These are phyloP conservation scores for Paramecium tetraurelia DNA, from an alignment of 73 alveolate species.

Conservation along the genomic window DNA sequence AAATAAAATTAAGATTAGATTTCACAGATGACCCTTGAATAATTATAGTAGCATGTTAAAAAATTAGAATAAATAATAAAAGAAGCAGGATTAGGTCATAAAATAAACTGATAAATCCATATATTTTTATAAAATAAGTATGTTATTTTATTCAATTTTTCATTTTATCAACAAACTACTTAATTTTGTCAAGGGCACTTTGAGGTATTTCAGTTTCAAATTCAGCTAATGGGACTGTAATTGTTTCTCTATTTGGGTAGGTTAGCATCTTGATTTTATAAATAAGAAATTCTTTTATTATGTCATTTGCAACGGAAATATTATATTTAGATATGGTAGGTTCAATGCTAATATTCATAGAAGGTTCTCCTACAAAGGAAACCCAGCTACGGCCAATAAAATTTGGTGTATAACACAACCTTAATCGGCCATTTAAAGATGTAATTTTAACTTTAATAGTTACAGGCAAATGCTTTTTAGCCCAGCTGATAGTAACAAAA, in stretches of 20 bases:
- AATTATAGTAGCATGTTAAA: not conserved
- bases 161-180: not conserved
- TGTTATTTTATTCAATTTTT: not conserved
- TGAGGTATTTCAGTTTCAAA: conserved; percentile 31
- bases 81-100: not conserved
- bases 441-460: not conserved
- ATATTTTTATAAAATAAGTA: not conserved
- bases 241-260: not conserved
- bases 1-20: not conserved
- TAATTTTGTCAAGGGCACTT: not conserved
- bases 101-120: not conserved
- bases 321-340: not conserved
- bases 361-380: conserved; percentile 32
- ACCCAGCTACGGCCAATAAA: not conserved
- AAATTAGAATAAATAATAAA: not conserved
- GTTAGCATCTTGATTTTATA: conserved; percentile 19
- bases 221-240: conserved; percentile 13
- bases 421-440: not conserved
- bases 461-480: not conserved
- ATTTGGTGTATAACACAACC: not conserved
- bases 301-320: not conserved
- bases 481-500: not conserved
- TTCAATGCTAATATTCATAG: not conserved
- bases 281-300: conserved; percentile 10
- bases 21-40: not conserved